Evolutionary conservation across 148 eudicot species (phyloP), one percentile per base, ranked within the genome.

Genomic region (Rhododendron griersonianum): DNA sequence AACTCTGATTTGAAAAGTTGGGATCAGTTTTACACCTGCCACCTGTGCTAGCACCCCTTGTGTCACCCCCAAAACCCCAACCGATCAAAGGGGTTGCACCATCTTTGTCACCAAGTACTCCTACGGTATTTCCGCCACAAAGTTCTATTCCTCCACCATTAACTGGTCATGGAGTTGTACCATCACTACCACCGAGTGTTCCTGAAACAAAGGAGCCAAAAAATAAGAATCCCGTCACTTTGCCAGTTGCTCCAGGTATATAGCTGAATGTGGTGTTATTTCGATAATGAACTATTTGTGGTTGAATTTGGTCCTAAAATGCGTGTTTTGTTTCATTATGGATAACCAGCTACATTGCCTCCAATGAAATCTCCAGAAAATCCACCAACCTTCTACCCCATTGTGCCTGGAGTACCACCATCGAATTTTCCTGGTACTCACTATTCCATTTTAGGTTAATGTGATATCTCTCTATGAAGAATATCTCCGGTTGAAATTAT

Each of bases 241-340:
- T 63, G 53, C 86, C 88, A 84, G 78, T 90, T 71, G 81, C 90
- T 81, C 88, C 92, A 85, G 94, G 98, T 93, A 93, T 63, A 76
- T 89, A 18, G 18, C 39, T 25, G 71, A 84, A 51, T 67, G 30
- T 44, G 44, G 30, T 33, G 25, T 48, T 33, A 59, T 39, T 33
- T 15, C 23, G 33, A 10, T 15, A 33, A 33, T 21, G n/a, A 50
- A 57, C n/a, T 57, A 82, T 57, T 89, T 84, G 86, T 78, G 47
- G 86, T 87, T 84, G 85, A 85, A 73, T 33, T 86, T 77, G 65
- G 75, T 78, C 21, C 81, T 84, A 37, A 75, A 82, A 8, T 18
- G 28, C 15, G 30, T 73, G 5, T 50, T 23, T 76, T 71, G 87
- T 83, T 73, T 82, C 23, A 33, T 48, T 28, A 18, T 88, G 89